Percentiles rank a stretch among this genome's conserved stretches.
Evolutionary conservation across 176 grass and related monocot genomes (phyloP).

Genomic region (Rhynchospora breviuscula): DNA sequence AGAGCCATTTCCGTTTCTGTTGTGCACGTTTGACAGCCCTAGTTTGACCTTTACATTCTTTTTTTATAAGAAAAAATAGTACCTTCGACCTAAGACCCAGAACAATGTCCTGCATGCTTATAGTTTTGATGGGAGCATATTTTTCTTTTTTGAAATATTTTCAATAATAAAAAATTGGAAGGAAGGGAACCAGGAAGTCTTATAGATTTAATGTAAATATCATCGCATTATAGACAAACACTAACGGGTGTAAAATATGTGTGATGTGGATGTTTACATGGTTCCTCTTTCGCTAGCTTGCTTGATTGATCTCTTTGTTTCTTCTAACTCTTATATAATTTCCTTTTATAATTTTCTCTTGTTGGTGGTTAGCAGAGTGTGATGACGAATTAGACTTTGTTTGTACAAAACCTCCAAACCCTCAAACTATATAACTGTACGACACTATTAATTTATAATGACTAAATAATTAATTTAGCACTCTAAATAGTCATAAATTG

Average conservation of each 20-base stretch:
- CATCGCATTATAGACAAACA: neutral
- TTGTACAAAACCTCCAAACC: slow-evolving; percentile 9
- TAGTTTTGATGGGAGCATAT: neutral
- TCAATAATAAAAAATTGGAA: neutral
- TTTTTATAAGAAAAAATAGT: neutral
- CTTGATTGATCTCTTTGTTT: neutral
- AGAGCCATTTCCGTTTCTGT: too few species aligned
- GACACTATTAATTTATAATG: neutral
- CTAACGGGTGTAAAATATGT: neutral
- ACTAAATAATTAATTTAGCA: neutral
- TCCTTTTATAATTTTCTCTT: neutral
- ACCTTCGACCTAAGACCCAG: neutral
- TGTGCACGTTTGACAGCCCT: too few species aligned
- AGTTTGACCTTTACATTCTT: neutral
- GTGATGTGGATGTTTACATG: neutral
- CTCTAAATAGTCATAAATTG: neutral
- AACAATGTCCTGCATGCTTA: neutral
- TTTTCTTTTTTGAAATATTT: neutral
- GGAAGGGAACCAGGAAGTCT: too few species aligned
- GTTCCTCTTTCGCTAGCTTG: too few species aligned
- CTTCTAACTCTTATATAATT: neutral
- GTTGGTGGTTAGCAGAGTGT: slow-evolving; percentile 11
- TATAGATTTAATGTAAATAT: too few species aligned
- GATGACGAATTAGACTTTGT: neutral
- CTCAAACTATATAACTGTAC: neutral